These are phyloP conservation scores for Paraphoma chrysanthemicola DNA, from an alignment of 2,329 filamentous ascomycete species.

Conservation along the genomic window DNA sequence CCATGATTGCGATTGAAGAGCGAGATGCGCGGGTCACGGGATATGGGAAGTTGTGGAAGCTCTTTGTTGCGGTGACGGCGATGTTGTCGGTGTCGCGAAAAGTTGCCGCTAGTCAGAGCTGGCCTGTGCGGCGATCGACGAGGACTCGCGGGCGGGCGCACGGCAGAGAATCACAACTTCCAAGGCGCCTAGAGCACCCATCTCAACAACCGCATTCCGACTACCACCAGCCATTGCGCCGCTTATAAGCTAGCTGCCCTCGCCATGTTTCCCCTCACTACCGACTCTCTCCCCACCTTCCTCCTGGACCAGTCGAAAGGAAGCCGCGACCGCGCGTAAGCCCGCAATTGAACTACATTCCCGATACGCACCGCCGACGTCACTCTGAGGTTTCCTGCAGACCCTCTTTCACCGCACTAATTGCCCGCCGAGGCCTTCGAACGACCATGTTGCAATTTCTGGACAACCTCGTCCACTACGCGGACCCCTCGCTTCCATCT, in stretches of 20 bases:
- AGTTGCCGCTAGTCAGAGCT: conserved; percentile 2
- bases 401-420: not conserved
- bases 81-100: conserved; percentile 10
- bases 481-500: conserved; percentile 38
- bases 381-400: conserved; percentile 9
- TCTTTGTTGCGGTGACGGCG: conserved; percentile 1
- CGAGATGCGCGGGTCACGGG: conserved; percentile 6
- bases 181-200: not conserved
- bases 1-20: conserved; percentile 42
- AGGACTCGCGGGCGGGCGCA: not conserved
- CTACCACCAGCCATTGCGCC: not conserved
- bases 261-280: not conserved
- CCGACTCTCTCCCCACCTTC: not conserved
- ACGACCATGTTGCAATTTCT: conserved; percentile 34
- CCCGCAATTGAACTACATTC: not conserved
- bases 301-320: not conserved
- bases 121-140: not conserved
- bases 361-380: conserved; percentile 15
- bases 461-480: conserved; percentile 35
- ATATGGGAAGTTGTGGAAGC: not conserved
- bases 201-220: not conserved
- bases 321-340: not conserved
- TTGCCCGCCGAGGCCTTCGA: not conserved
- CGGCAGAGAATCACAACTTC: not conserved
- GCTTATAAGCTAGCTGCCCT: not conserved